Base-by-base conservation (phyloP, 73 alveolate species). In the Tetrahymena thermophila region DNA sequence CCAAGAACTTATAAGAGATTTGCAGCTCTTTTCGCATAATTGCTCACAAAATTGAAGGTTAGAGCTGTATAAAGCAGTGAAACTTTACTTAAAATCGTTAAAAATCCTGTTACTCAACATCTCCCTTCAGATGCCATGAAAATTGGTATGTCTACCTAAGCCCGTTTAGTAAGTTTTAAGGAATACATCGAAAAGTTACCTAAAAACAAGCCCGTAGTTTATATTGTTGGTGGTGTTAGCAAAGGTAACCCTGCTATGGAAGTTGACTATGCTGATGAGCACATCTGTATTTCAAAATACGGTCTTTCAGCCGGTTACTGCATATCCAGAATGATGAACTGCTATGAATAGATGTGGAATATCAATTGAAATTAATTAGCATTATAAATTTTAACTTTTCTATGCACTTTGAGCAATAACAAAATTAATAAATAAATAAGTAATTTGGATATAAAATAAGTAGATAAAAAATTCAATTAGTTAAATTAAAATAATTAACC, bases 1-100 rank as follows among this genome's bases (percentile, higher is more conserved):
- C 99, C 99, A 38, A 96, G 99, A 96, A 99, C 99, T 37, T 98
- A 96, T 94, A 98, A 99, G 96, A 96, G 99, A 93, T 99, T 98
- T 96, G 98, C 99, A 93, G 99, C 99, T 17, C 94, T 99, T 38
- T 97, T 99, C 96, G 99, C 99, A 4, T 97, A 99, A 96, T 97
- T 98, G 7, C 96, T 99, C 40, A 96, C 97, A 35, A 98, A 98
- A 58, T 94, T 97, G 94, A 97, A 98, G 96, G 98, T 99, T 57
- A 95, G 98, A 93, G 99, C 99, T 16, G 94, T 96, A 40, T 97
- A 96, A 71, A 96, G 98, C 34, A 94, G 98, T 19, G 99, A 97
- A 40, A 96, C 98, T 37, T 96, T 99, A 55, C 97, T 99, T 97
- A 98, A 98, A 97, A 97, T 99, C 16, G 97, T 98, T 34, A 99